A percentile compares a stretch with the other conserved stretches of the same genome.
Evolutionary conservation across 495 filamentous ascomycete species (phyloP).

Genomic region (Daldinia decipiens): DNA sequence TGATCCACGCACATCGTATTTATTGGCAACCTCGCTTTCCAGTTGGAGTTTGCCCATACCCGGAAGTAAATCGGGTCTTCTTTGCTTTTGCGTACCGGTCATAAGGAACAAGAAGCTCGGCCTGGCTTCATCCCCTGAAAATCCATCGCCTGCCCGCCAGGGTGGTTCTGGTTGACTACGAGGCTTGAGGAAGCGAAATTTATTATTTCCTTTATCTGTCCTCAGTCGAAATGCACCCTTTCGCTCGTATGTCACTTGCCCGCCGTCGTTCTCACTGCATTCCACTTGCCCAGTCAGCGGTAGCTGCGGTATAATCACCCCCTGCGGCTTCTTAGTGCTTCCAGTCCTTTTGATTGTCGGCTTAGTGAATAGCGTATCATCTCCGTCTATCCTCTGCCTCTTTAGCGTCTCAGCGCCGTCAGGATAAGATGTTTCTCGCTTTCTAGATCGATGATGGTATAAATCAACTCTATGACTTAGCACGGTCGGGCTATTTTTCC

Average conservation of each 20-base stretch:
- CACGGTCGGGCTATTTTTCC: not conserved
- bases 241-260: constrained; percentile 17
- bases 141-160: constrained; percentile 44
- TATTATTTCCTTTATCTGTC: constrained; percentile 6
- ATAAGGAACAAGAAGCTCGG: constrained; percentile 25
- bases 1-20: not conserved
- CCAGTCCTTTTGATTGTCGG: not conserved
- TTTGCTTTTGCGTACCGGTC: constrained; percentile 34
- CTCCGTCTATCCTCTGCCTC: not conserved
- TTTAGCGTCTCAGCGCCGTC: not conserved
- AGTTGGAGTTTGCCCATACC: constrained; percentile 43
- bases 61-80: constrained; percentile 20
- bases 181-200: constrained; percentile 42
- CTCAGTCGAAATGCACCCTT: constrained; percentile 41
- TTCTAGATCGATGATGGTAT: constrained; percentile 3
- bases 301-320: not conserved
- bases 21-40: constrained; percentile 12
- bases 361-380: not conserved
- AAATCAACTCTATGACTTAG: not conserved
- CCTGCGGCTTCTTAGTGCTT: not conserved
- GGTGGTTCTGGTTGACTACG: constrained; percentile 26
- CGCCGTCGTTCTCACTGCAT: not conserved
- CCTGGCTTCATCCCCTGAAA: constrained; percentile 42
- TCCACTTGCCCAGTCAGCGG: constrained; percentile 4
- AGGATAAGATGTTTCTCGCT: constrained; percentile 13